phyloP scores from a whole-genome alignment of 805 yeast genomes.

The Yamadazyma tumulicola region DNA sequence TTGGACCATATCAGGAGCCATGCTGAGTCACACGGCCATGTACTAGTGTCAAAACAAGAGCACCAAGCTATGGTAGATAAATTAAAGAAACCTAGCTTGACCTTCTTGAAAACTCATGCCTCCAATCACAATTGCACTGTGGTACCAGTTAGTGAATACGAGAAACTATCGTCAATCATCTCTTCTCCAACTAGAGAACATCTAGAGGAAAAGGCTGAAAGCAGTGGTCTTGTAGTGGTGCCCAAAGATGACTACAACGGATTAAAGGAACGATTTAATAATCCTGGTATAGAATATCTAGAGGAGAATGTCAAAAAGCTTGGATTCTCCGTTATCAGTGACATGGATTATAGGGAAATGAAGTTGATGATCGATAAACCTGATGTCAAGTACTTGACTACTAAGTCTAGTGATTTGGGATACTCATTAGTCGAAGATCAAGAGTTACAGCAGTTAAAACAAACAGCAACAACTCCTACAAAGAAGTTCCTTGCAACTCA shows the following conservation, averaged over 20 bases:
- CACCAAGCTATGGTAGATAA: conserved; percentile 9
- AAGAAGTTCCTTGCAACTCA: conserved; percentile 17
- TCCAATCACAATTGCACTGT: conserved; percentile 8
- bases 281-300: conserved; percentile 28
- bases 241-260: conserved; percentile 12
- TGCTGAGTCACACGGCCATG: conserved; percentile 21
- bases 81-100: conserved; percentile 9
- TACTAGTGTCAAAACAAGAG: conserved; percentile 9
- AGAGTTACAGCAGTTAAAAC: conserved; percentile 5
- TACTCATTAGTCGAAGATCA: conserved; percentile 9
- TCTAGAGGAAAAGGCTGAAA: conserved; percentile 17
- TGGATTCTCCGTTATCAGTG: neutral
- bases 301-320: conserved; percentile 9
- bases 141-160: conserved; percentile 15
- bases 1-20: conserved; percentile 28
- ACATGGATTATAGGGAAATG: conserved; percentile 3
- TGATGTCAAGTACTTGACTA: neutral
- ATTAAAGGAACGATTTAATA: conserved; percentile 9
- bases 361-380: conserved; percentile 5
- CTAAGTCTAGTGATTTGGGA: conserved; percentile 11
- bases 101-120: conserved; percentile 12
- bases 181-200: conserved; percentile 30
- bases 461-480: conserved; percentile 16
- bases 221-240: conserved; percentile 14
- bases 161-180: conserved; percentile 15